phyloP scores from a whole-genome alignment of 2,329 filamentous ascomycete species.

The Fusarium concolor region DNA sequence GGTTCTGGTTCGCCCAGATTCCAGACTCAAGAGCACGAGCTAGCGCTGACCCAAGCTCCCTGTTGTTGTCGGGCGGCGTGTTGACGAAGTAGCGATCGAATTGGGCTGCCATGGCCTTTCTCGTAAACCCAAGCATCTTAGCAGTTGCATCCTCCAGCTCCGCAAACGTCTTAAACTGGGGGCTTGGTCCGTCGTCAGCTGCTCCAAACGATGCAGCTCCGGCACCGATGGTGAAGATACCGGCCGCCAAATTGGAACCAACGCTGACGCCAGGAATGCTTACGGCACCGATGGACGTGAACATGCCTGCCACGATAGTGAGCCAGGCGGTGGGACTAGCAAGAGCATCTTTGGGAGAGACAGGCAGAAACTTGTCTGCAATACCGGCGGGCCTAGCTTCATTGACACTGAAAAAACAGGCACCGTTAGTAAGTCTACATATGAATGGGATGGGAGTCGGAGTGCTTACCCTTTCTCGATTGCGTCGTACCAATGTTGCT shows the following conservation, averaged over 20 bases:
- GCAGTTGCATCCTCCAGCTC: neutral
- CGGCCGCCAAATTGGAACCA: neutral
- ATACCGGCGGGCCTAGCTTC: too few species aligned
- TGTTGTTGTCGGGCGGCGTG: neutral
- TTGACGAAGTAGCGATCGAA: slow-evolving; percentile 1
- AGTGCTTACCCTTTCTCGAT: too few species aligned
- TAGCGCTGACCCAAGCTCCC: neutral
- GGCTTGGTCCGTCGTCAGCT: neutral
- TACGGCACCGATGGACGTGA: too few species aligned
- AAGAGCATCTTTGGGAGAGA: too few species aligned
- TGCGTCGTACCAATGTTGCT: too few species aligned
- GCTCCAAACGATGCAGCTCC: slow-evolving; percentile 2
- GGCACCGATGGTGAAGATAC: neutral
- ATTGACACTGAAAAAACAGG: too few species aligned
- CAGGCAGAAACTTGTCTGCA: too few species aligned
- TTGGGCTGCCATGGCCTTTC: neutral
- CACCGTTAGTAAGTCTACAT: too few species aligned
- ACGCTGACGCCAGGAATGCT: too few species aligned
- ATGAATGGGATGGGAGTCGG: too few species aligned
- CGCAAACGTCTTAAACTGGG: neutral
- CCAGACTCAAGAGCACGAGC: neutral
- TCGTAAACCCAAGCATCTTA: neutral
- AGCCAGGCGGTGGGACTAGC: too few species aligned
- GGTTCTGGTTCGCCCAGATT: slow-evolving; percentile 1
- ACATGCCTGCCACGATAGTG: too few species aligned